These are phyloP conservation scores for cucumber (Cucumis sativus) DNA, from an alignment of 306 rosid species.

Conservation along the genomic window DNA sequence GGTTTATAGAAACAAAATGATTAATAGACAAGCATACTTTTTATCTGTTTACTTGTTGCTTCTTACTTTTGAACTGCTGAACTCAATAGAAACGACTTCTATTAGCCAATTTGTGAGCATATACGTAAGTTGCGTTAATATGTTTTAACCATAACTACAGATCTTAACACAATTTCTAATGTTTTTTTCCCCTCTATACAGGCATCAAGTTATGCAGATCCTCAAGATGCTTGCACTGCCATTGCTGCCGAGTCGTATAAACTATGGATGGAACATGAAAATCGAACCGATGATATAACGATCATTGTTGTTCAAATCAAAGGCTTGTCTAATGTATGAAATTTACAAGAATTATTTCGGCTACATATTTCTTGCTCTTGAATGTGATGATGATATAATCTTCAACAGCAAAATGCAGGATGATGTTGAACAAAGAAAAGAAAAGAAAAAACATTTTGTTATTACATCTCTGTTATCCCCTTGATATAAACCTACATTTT, in stretches of 20 bases:
- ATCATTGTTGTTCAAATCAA: constrained; percentile 79
- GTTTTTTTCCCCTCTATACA: constrained; percentile 9
- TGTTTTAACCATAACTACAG: not conserved
- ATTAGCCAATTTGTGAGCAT: not conserved
- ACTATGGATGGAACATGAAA: constrained; percentile 79
- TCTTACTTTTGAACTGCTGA: not conserved
- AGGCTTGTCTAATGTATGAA: constrained; percentile 73
- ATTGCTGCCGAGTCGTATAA: constrained; percentile 92
- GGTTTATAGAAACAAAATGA: too few relatives aligned
- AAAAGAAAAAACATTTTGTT: not conserved
- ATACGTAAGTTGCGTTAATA: not conserved
- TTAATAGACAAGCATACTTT: too few relatives aligned
- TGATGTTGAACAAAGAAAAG: too few relatives aligned
- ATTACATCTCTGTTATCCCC: not conserved
- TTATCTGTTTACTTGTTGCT: not conserved
- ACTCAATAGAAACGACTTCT: not conserved
- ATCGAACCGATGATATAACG: constrained; percentile 91
- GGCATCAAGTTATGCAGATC: constrained; percentile 84
- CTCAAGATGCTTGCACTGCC: constrained; percentile 93
- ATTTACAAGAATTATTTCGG: not conserved
- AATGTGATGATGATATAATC: not conserved
- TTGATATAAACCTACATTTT: not conserved
- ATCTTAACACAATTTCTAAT: not conserved
- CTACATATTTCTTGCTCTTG: not conserved
- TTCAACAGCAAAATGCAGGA: not conserved